phyloP scores from a whole-genome alignment of 1,284 basidiomycete species.

The Trichosporon sp. region DNA sequence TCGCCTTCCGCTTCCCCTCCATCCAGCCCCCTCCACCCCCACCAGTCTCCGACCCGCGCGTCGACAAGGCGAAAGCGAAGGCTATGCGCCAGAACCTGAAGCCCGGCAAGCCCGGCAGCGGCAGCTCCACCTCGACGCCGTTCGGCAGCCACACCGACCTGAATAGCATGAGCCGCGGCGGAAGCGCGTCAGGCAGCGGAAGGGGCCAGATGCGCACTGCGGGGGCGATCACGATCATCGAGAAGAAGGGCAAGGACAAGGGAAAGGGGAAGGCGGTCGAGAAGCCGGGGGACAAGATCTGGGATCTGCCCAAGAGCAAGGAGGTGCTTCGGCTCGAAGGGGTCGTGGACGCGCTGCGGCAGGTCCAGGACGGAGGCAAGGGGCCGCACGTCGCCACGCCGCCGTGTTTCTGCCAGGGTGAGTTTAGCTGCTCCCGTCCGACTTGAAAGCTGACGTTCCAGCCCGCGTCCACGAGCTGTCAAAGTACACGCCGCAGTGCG shows the following conservation, averaged over 20 bases:
- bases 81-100: conserved; percentile 45
- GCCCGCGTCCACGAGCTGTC: conserved; percentile 56
- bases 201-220: neutral
- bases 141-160: neutral
- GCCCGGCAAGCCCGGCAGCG: conserved; percentile 16
- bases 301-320: conserved; percentile 50
- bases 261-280: conserved; percentile 19
- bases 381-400: conserved; percentile 26
- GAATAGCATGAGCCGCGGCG: conserved; percentile 9
- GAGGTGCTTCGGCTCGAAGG: conserved; percentile 50
- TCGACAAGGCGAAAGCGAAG: conserved; percentile 12
- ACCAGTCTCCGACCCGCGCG: conserved; percentile 3
- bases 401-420: conserved; percentile 58
- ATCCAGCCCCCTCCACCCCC: conserved; percentile 26
- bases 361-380: conserved; percentile 43
- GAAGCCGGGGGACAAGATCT: conserved; percentile 43
- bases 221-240: conserved; percentile 41
- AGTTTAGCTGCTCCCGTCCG: conserved; percentile 21
- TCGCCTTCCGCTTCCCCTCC: conserved; percentile 45
- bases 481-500: conserved; percentile 54
- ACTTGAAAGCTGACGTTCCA: conserved; percentile 29
- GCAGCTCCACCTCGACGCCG: neutral
- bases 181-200: conserved; percentile 1
- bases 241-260: conserved; percentile 32
- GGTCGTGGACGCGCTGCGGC: conserved; percentile 39